Evolutionary conservation across 306 rosid species (phyloP).

Genomic region (Quercus cerris): DNA sequence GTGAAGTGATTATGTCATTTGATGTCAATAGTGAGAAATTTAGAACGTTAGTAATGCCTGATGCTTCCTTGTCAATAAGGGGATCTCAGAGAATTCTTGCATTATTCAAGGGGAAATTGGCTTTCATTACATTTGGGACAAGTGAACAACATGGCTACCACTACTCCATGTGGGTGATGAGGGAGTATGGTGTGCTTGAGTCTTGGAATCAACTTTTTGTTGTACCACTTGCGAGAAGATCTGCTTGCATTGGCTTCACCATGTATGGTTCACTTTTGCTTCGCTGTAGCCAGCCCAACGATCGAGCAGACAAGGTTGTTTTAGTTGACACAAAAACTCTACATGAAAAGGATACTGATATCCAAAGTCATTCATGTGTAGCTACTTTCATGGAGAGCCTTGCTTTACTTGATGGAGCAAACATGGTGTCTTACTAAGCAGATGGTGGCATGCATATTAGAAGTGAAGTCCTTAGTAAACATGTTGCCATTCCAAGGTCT

Average conservation of each 20-base stretch:
- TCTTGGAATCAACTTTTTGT: background rate
- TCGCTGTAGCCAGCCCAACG: no score
- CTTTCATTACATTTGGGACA: background rate
- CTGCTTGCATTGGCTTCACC: background rate
- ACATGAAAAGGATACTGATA: no score
- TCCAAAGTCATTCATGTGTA: no score
- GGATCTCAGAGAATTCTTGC: background rate
- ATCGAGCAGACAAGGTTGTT: no score
- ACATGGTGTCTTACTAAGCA: no score
- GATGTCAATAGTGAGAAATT: background rate
- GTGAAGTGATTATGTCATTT: background rate
- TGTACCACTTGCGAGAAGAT: background rate
- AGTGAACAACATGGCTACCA: background rate
- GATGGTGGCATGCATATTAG: no score
- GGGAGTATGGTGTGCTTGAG: background rate
- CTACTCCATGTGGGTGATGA: background rate
- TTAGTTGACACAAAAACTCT: no score
- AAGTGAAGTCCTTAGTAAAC: no score
- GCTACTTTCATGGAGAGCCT: no score
- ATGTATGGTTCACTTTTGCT: background rate
- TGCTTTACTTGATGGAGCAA: no score
- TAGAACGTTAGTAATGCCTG: background rate
- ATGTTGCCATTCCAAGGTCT: no score
- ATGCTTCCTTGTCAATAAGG: accelerated
- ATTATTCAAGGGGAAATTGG: background rate